Conservation (phyloP, 441 rosid genomes). For the Corymbia calophylla region DNA sequence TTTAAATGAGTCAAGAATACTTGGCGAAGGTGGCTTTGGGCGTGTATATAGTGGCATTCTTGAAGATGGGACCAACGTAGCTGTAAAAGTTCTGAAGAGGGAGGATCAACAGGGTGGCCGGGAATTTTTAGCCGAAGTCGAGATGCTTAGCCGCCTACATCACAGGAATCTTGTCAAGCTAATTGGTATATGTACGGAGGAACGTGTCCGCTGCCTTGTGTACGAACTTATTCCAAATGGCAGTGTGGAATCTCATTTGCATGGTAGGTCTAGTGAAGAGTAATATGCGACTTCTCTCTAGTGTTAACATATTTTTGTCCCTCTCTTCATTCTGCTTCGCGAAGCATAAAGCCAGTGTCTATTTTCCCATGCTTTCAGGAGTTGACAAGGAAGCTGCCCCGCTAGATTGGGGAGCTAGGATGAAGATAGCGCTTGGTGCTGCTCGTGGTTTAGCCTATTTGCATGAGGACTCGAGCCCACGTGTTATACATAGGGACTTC, state of each 20-base stretch:
- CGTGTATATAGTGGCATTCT: slow-evolving; percentile 75
- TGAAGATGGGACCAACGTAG: slow-evolving; percentile 80
- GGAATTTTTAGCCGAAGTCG: slow-evolving; percentile 94
- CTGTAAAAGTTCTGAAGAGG: slow-evolving; percentile 89
- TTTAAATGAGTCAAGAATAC: slow-evolving; percentile 62
- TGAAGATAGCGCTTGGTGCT: slow-evolving; percentile 92
- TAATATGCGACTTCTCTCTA: not conserved
- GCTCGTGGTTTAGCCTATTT: slow-evolving; percentile 91
- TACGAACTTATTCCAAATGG: slow-evolving; percentile 95
- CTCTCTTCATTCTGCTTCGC: not conserved
- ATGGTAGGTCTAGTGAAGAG: slow-evolving; percentile 38
- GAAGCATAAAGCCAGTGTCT: not conserved
- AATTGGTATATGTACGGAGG: slow-evolving; percentile 93
- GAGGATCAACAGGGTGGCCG: slow-evolving; percentile 91
- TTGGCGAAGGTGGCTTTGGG: slow-evolving; percentile 98
- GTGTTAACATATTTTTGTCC: not conserved
- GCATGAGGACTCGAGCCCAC: slow-evolving; percentile 96
- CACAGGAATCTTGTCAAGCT: slow-evolving; percentile 91
- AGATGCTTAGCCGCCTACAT: slow-evolving; percentile 98
- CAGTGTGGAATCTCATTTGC: slow-evolving; percentile 95
- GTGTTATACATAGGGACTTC: slow-evolving; percentile 95
- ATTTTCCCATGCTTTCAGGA: slow-evolving; percentile 26
- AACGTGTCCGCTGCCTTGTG: slow-evolving; percentile 74
- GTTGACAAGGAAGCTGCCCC: slow-evolving; percentile 68
- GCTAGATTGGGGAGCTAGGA: slow-evolving; percentile 77